A percentile compares a stretch with the other conserved stretches of the same genome.
phyloP scores from a whole-genome alignment of 2,329 filamentous ascomycete genomes.

The Trichoderma aggressivum region DNA sequence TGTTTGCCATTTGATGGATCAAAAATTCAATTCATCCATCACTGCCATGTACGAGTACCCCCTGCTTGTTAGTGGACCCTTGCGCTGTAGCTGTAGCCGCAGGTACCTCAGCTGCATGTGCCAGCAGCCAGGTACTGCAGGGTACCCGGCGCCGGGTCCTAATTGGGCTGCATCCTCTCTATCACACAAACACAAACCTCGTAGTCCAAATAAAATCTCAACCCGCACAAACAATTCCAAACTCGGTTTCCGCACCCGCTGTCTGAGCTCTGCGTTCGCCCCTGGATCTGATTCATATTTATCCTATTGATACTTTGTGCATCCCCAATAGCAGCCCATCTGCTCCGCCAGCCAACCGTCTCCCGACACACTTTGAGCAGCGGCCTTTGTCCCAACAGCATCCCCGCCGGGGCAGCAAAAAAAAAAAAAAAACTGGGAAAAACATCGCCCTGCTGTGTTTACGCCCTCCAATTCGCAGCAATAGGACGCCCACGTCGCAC shows the following conservation, averaged over 20 bases:
- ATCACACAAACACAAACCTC: conserved; percentile 17
- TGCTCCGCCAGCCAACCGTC: not conserved
- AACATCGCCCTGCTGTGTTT: conserved; percentile 6
- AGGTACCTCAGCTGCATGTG: not conserved
- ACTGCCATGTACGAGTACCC: not conserved
- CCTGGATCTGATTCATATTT: not conserved
- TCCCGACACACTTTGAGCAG: not conserved
- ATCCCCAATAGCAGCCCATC: not conserved
- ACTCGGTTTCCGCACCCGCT: not conserved
- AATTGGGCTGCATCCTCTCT: conserved; percentile 7
- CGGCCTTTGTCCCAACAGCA: not conserved
- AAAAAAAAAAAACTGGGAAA: not conserved
- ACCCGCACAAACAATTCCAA: conserved; percentile 7
- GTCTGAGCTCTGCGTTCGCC: not conserved
- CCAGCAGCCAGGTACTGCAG: not conserved
- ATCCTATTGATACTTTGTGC: not conserved
- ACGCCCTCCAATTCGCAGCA: not conserved
- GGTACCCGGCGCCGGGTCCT: not conserved
- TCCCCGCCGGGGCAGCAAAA: not conserved
- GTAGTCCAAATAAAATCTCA: conserved; percentile 1
- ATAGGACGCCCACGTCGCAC: not conserved
- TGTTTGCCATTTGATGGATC: not conserved
- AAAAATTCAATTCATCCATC: not conserved
- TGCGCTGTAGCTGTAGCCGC: not conserved
- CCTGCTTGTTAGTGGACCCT: not conserved